Conservation (phyloP, 1,284 basidiomycete species). For the Retiboletus fuscus region DNA sequence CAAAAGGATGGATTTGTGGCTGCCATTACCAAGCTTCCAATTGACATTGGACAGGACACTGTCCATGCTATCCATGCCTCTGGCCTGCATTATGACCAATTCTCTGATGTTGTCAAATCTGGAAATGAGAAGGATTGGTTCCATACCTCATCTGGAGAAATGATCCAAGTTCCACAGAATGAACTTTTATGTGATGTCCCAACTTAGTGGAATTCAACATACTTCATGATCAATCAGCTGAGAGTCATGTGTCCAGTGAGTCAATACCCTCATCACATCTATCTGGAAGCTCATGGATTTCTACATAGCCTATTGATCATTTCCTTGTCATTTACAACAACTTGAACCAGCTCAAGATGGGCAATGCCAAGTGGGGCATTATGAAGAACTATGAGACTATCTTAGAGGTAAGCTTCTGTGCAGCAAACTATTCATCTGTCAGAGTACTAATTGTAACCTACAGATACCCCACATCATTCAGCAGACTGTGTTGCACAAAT, state of each 20-base stretch:
- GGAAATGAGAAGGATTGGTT: not conserved
- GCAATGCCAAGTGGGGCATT: too few relatives aligned
- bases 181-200: not conserved
- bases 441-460: too few relatives aligned
- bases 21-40: too few relatives aligned
- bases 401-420: too few relatives aligned
- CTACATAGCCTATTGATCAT: not conserved
- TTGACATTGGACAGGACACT: too few relatives aligned
- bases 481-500: too few relatives aligned
- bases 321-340: not conserved
- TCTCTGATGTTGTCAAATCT: not conserved
- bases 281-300: not conserved
- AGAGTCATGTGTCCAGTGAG: not conserved
- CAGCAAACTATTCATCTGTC: too few relatives aligned
- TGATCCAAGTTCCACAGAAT: not conserved
- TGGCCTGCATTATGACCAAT: too few relatives aligned
- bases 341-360: too few relatives aligned
- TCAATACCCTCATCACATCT: not conserved
- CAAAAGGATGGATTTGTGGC: too few relatives aligned
- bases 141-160: not conserved
- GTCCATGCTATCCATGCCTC: not conserved
- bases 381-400: too few relatives aligned
- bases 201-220: not conserved
- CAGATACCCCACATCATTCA: too few relatives aligned
- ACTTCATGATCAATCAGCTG: slow-evolving; percentile 3